phyloP scores from a whole-genome alignment of 352 stramenopile species.

The Phytophthora parvispora region DNA sequence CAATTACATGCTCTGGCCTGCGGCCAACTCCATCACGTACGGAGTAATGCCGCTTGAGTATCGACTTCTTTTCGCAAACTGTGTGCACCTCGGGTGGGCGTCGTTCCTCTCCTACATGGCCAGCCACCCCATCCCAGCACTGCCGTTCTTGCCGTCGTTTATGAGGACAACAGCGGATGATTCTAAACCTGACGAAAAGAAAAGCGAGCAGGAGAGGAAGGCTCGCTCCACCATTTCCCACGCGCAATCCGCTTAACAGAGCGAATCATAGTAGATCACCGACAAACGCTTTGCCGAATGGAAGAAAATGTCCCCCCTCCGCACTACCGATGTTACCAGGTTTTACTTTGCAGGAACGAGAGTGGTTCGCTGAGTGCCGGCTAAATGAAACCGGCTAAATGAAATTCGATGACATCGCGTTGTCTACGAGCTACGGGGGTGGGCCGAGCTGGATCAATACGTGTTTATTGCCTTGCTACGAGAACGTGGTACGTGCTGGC shows the following conservation, averaged over 20 bases:
- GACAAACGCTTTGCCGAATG: neutral
- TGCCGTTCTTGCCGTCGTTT: conserved; percentile 15
- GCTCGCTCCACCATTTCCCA: conserved; percentile 1
- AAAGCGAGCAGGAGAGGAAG: conserved; percentile 5
- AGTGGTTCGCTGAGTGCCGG: too few species aligned
- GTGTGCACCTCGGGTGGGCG: conserved; percentile 42
- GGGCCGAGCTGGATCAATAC: too few species aligned
- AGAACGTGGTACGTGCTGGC: too few species aligned
- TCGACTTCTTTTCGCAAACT: conserved; percentile 41
- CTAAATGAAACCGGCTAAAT: too few species aligned
- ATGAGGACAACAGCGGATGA: neutral
- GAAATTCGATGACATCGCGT: too few species aligned
- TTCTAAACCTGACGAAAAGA: neutral
- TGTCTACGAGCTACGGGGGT: too few species aligned
- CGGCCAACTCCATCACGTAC: conserved; percentile 47
- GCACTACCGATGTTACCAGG: too few species aligned
- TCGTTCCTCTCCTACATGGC: conserved; percentile 46
- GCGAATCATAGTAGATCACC: neutral
- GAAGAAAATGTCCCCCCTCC: neutral
- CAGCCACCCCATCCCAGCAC: conserved; percentile 16
- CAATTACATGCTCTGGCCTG: conserved; percentile 48
- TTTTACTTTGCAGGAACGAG: neutral
- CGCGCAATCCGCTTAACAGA: neutral
- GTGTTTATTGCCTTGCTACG: too few species aligned
- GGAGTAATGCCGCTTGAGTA: conserved; percentile 42